These are phyloP conservation scores for Salix dunnii DNA, from an alignment of 345 rosid species.

Conservation along the genomic window DNA sequence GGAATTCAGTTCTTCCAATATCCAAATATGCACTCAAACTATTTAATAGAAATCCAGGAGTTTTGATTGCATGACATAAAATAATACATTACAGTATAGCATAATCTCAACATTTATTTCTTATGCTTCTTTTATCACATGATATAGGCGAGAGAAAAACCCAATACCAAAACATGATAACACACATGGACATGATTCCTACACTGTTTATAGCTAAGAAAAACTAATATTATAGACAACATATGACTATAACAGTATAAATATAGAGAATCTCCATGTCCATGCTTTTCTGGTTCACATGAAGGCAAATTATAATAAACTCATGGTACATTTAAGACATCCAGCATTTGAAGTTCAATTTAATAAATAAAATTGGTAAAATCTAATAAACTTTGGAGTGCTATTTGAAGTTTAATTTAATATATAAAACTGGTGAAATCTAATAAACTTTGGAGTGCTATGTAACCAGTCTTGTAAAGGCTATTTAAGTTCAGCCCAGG, in stretches of 20 bases:
- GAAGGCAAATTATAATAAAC: not conserved
- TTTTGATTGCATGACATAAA: not conserved
- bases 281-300: not conserved
- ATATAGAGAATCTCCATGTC: not conserved
- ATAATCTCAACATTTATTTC: not conserved
- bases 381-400: not conserved
- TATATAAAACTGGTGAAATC: not conserved
- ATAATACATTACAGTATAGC: too few species aligned
- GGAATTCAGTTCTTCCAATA: conserved; percentile 18
- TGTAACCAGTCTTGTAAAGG: not conserved
- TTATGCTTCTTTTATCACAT: not conserved
- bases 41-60: not conserved
- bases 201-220: not conserved
- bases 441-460: not conserved
- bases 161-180: not conserved
- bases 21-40: not conserved
- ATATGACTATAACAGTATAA: not conserved
- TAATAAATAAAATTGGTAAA: not conserved
- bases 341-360: not conserved
- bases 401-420: not conserved
- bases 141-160: not conserved
- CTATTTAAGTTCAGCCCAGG: not conserved
- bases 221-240: not conserved
- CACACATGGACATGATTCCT: not conserved
- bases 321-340: not conserved